These are phyloP conservation scores for Fraxinus quadrangulata DNA, from an alignment of 257 asterid genomes.

Conservation along the genomic window DNA sequence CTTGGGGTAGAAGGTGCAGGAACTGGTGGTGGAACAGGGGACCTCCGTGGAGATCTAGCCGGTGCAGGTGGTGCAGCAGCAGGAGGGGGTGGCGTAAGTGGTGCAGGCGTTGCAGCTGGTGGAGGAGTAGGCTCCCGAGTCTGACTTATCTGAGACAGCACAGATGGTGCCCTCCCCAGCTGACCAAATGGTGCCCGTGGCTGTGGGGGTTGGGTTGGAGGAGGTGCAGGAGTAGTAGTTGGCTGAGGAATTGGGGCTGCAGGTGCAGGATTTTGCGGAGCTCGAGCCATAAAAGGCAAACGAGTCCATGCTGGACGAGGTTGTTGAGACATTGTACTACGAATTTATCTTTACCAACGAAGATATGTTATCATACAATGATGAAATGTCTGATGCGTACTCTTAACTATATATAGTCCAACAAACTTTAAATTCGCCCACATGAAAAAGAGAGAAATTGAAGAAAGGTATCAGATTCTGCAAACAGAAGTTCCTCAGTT, in stretches of 20 bases:
- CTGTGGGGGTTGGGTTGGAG: not conserved
- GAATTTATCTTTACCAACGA: not conserved
- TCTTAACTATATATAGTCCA: not conserved
- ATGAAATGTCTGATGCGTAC: slow-evolving; percentile 13
- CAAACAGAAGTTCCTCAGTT: not conserved
- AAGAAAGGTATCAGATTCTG: slow-evolving; percentile 47
- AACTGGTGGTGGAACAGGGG: slow-evolving; percentile 25
- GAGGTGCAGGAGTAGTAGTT: not conserved
- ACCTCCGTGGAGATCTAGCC: slow-evolving; percentile 4
- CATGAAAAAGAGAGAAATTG: not conserved
- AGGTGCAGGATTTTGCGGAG: not conserved
- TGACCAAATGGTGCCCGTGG: not conserved
- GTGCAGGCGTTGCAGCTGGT: slow-evolving; percentile 4
- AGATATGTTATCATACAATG: not conserved
- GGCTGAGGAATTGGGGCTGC: not conserved
- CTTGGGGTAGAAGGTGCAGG: slow-evolving; percentile 18
- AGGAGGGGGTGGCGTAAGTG: not conserved
- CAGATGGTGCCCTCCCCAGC: not conserved
- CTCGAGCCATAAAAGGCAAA: not conserved
- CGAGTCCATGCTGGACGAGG: slow-evolving; percentile 29
- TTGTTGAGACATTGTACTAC: slow-evolving; percentile 24
- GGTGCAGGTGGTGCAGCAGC: slow-evolving; percentile 8
- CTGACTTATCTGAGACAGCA: not conserved
- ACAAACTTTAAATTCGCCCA: not conserved
- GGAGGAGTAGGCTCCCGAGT: not conserved